Evolutionary conservation across 805 yeast species (phyloP), one percentile per base, ranked within the genome.

Genomic region (Hanseniaspora pseudoguilliermondii): DNA sequence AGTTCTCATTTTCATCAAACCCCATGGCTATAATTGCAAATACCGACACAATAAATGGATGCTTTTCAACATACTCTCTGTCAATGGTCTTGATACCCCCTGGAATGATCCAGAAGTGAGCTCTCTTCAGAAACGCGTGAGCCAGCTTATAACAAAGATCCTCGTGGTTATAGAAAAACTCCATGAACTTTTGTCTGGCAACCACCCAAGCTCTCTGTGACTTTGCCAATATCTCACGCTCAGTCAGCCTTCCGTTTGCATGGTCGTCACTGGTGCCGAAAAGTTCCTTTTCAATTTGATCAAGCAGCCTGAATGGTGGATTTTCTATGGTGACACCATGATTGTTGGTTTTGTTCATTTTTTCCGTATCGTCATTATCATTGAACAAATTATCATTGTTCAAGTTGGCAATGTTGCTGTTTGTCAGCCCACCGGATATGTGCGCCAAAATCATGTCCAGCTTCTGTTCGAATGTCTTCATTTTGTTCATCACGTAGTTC

Each of bases 101-200:
- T 1, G 83, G 83, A 5, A 79, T 75, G 47, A 80, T 78, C 81
- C 83, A 80, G 62, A 75, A 77, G 61, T 78, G 82, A 3, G 83
- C 78, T 44, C 74, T 75, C 18, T 71, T 73, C 39, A 79, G 63
- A 58, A 79, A 80, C 29, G 75, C 74, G 56, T 72, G 70, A 0
- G 78, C 74, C 34, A 80, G 62, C 46, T 68, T 66, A 8, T 76
- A 65, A 59, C 80, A 77, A 6, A 79, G 63, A 10, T 61, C 59
- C 57, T 71, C 73, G 59, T 79, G 70, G 13, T 71, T 64, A 35
- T 69, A 66, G 60, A 74, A 79, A 64, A 78, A 79, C 48, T 67
- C 63, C 40, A 75, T 57, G 59, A 80, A 79, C 54, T 75, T 75
- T 16, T 71, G 69, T 59, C 77, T 60, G 9, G 72, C 72, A 0